Evolutionary conservation across 441 rosid species (phyloP).

Genomic region (Raphanus hybrid): DNA sequence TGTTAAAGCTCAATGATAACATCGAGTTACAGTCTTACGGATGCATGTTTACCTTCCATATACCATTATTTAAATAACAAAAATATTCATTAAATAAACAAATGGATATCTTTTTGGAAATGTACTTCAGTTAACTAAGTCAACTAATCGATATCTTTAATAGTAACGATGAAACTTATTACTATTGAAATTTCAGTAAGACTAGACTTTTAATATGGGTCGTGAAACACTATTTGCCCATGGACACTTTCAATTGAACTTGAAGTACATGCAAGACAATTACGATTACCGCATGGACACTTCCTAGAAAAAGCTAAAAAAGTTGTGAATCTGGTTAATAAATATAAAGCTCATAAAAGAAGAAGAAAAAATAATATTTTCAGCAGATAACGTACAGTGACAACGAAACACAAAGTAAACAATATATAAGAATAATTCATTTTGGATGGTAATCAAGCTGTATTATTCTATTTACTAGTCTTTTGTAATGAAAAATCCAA

Average conservation of each 20-base stretch:
- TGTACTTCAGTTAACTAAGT: neutral
- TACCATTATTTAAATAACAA: neutral
- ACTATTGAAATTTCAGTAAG: neutral
- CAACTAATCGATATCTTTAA: neutral
- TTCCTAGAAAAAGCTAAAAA: neutral
- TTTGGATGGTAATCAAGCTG: neutral
- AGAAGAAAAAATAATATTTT: neutral
- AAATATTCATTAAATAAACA: neutral
- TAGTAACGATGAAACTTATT: neutral
- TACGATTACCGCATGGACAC: neutral
- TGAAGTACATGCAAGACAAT: neutral
- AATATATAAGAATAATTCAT: neutral
- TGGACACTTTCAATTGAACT: neutral
- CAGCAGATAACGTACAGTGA: neutral
- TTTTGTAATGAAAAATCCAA: neutral
- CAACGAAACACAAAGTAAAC: neutral
- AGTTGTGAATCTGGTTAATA: neutral
- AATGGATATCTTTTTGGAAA: neutral
- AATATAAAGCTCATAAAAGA: neutral
- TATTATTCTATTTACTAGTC: neutral
- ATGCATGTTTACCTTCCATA: too few relatives aligned
- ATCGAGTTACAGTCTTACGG: too few relatives aligned
- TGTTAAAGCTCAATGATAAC: too few relatives aligned
- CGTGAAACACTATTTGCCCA: neutral
- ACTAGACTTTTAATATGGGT: neutral